Evolutionary conservation across 139 green algal species (phyloP), one percentile per base, ranked within the genome.

Genomic region (Micractinium conductrix): DNA sequence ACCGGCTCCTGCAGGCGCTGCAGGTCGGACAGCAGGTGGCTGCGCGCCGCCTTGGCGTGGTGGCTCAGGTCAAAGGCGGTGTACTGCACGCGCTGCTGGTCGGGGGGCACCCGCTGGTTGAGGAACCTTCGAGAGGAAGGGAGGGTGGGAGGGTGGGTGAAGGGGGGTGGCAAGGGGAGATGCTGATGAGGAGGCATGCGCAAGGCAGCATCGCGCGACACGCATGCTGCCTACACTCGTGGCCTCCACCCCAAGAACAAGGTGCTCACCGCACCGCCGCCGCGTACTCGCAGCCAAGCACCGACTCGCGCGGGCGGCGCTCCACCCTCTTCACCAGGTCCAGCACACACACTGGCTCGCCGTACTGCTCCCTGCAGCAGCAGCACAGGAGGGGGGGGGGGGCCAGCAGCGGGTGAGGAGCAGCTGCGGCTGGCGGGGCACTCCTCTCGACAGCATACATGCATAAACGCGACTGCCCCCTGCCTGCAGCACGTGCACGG

Each of bases 241-340:
- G 93, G 12, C 86, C 43, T 19, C 95, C 78, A 17, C 71, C 71
- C 30, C 89, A 62, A 16, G 85, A 30, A 1, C 73, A 26, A 8
- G 80, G 33, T 44, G 94, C 74, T 74, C 87, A 74, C 44, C 81
- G 60, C 78, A 99, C 87, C 26, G 96, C 95, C 3, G 74, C 71
- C 9, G 79, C 90, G 63, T 96, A 96, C 87, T 98, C 96, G 4
- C 84, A 65, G 26, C 95, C 86, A 85, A 99, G 93, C 37, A 98
- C 90, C 45, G 88, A 94, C 87, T 99, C 96, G 1, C 96, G 85
- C 4, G 94, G 93, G 22, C 89, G 85, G 67, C 92, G 91, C 88
- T 96, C 92, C 62, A 86, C 70, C 0, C 67, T 87, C 85, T 96
- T 97, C 55, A 99, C 93, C 85, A 99, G 92, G 86, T 99, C 97